Percentiles rank a stretch among this genome's conserved stretches.
Conservation (phyloP, 371 early-diverging fungal genomes). For the Mucor saturninus region DNA sequence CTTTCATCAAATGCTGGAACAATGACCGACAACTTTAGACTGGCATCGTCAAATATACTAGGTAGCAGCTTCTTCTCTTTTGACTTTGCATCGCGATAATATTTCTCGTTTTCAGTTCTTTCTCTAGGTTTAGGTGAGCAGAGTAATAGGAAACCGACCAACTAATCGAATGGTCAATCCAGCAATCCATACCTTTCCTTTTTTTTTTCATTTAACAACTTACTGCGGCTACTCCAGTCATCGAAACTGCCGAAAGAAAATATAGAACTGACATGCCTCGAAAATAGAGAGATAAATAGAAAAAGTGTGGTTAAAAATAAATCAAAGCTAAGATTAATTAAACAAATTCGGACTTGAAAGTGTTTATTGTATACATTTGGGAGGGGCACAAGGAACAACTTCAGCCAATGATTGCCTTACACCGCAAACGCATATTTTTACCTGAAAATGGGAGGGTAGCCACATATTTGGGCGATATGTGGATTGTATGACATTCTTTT, state of each 20-base stretch:
- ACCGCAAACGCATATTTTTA: too few species aligned
- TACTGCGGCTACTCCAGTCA: constrained; percentile 12
- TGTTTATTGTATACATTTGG: too few species aligned
- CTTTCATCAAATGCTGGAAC: constrained; percentile 95
- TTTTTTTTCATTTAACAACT: neutral
- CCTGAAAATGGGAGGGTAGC: too few species aligned
- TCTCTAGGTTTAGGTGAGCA: constrained; percentile 59
- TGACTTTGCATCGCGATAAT: constrained; percentile 48
- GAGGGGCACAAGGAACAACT: too few species aligned
- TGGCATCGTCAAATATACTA: constrained; percentile 51
- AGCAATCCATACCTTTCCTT: neutral
- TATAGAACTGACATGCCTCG: constrained; percentile 6
- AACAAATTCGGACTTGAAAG: too few species aligned
- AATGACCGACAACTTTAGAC: constrained; percentile 76
- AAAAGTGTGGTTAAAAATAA: neutral
- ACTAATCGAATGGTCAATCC: constrained; percentile 21
- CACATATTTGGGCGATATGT: too few species aligned
- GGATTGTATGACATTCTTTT: too few species aligned
- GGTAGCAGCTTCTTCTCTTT: constrained; percentile 38
- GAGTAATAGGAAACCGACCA: constrained; percentile 44
- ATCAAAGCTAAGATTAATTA: too few species aligned
- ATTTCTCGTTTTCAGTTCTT: constrained; percentile 58
- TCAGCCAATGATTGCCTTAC: too few species aligned
- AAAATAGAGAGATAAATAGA: neutral
- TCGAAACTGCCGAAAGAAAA: constrained; percentile 1